Evolutionary conservation across 148 eudicot species (phyloP).

Genomic region (Suaeda aralocaspica): DNA sequence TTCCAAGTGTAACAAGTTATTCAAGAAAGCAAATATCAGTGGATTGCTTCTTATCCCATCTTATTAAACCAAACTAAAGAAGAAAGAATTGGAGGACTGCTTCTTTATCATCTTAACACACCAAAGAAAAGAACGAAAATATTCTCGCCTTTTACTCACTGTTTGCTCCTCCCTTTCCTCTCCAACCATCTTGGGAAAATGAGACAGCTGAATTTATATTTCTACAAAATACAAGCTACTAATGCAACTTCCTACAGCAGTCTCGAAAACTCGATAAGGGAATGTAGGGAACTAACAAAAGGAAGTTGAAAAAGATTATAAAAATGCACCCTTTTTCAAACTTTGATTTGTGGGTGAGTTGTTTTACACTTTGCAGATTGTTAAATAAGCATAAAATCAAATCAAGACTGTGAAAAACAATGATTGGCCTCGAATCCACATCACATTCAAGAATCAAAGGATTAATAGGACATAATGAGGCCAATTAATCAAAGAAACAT

Average conservation of each 20-base stretch:
- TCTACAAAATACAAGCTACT: neutral
- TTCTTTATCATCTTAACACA: neutral
- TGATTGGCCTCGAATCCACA: no score
- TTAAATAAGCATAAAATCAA: no score
- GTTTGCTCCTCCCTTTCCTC: neutral
- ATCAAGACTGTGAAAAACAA: no score
- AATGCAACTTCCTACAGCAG: neutral
- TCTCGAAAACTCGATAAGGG: neutral
- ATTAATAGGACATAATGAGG: neutral
- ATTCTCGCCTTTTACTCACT: neutral
- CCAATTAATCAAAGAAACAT: neutral
- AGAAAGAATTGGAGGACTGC: neutral
- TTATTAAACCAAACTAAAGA: neutral
- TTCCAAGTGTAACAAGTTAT: no score
- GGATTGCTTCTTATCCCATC: neutral
- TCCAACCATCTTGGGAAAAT: neutral
- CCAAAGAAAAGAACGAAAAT: neutral
- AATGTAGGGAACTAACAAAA: neutral
- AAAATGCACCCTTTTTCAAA: no score
- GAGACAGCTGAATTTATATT: neutral
- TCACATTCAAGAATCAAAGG: neutral
- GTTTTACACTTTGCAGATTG: no score
- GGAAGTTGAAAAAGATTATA: neutral
- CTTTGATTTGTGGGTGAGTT: no score
- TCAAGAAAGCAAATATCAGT: neutral